Evolutionary conservation across 78 protist species (phyloP), one percentile per base, ranked within the genome.

Genomic region (Pigoraptor vietnamica): DNA sequence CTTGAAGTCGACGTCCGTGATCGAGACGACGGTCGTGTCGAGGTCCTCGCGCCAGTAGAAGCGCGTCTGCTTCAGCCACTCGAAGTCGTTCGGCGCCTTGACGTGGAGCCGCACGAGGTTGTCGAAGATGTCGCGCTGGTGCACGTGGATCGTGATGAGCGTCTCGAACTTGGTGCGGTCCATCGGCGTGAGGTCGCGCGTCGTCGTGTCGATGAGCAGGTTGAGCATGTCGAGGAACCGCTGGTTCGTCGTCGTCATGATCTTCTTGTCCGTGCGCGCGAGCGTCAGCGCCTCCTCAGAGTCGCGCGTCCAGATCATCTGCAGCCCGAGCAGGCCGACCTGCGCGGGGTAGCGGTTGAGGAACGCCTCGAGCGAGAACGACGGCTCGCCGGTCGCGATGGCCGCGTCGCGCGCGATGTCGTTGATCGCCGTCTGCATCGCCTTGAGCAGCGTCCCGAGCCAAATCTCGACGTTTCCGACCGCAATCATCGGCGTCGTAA

Each of bases 21-120:
- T 94, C 83, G 90, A 86, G 48, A 98, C 95, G 48, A 0, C 34
- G 38, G 96, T 91, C 38, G 89, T 88, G 37, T 89, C 88, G 23
- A 93, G 83, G 6, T 90, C 89, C 32, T 93, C 91, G 14, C 33
- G 94, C 81, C 89, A 94, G 92, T 98, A 98, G 95, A 91, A 95
- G 67, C 99, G 95, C 98, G 98, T 93, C 81, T 96, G 94, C 88
- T 55, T 84, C 21, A 98, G 94, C 99, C 99, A 99, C 35, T 95
- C 97, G 40, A 98, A 99, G 91, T 1, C 9, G 19, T 36, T 35
- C 90, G 86, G 48, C 19, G 48, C 36, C 0, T 90, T 14, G 29
- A 94, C 90, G 0, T 86, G 21, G 23, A 25, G 29, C 40, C 37
- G 79, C 1, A 95, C 39, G n/a, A 96, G 94, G 33, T 94, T n/a